These are phyloP conservation scores for Aspergillus sergii DNA, from an alignment of 2,329 filamentous ascomycete species.

Conservation along the genomic window DNA sequence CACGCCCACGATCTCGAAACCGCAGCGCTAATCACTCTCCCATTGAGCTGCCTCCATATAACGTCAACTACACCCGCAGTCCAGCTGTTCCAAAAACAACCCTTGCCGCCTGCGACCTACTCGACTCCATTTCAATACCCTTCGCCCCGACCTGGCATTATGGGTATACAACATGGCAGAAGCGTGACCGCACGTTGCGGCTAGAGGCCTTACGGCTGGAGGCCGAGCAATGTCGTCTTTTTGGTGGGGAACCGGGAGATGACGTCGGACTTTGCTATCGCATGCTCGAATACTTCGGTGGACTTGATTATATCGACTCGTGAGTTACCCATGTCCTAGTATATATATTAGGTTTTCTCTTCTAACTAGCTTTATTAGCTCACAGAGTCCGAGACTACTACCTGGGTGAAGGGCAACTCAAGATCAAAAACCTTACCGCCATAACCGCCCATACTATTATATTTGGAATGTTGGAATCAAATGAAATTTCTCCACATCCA, in stretches of 20 bases:
- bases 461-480: constrained; percentile 9
- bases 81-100: constrained; percentile 10
- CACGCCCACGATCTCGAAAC: constrained; percentile 44
- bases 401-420: constrained; percentile 27
- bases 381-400: constrained; percentile 23
- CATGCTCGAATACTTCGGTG: constrained; percentile 54
- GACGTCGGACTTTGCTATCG: constrained; percentile 49
- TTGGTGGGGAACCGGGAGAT: constrained; percentile 49
- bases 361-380: constrained; percentile 10
- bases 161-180: constrained; percentile 44
- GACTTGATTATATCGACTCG: constrained; percentile 52
- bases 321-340: constrained; percentile 27
- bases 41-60: constrained; percentile 22
- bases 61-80: constrained; percentile 15
- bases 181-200: constrained; percentile 34
- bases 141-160: constrained; percentile 47
- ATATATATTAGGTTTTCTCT: background rate
- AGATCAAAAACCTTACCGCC: constrained; percentile 1
- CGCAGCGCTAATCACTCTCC: constrained; percentile 27
- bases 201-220: constrained; percentile 36
- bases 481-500: constrained; percentile 7
- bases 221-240: constrained; percentile 48
- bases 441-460: constrained; percentile 1
- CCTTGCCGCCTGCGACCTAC: constrained; percentile 25
- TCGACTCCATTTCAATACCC: constrained; percentile 28